Percentiles rank a stretch among this genome's conserved stretches.
phyloP scores from a whole-genome alignment of 768 basidiomycete genomes.

The Melanogaster broomeanus region DNA sequence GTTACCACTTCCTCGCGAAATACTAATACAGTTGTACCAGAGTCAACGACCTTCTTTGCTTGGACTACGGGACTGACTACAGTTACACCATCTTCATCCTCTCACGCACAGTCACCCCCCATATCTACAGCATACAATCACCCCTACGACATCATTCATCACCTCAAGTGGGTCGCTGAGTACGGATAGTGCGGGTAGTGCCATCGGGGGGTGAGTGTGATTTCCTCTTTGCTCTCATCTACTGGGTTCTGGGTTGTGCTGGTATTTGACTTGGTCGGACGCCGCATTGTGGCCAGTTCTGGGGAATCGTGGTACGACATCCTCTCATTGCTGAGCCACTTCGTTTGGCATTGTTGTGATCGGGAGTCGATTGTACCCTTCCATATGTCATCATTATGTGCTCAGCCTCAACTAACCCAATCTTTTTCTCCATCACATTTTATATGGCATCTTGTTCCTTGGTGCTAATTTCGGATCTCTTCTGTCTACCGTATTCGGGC shows the following conservation, averaged over 20 bases:
- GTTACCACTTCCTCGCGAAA: background rate
- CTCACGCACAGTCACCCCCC: background rate
- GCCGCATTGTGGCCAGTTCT: background rate
- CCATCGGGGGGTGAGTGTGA: conserved; percentile 15
- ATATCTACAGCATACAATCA: conserved; percentile 23
- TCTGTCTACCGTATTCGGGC: background rate
- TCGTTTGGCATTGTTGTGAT: no score
- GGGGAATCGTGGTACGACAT: background rate
- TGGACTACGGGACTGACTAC: conserved; percentile 14
- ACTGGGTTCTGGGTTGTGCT: background rate
- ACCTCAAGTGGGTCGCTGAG: conserved; percentile 26
- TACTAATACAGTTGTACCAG: background rate
- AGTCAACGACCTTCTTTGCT: conserved; percentile 14
- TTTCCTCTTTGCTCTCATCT: background rate
- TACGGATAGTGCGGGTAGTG: conserved; percentile 11
- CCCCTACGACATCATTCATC: conserved; percentile 19
- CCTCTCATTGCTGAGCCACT: no score
- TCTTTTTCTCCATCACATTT: conserved; percentile 15
- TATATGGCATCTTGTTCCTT: conserved; percentile 8
- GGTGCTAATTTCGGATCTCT: conserved; percentile 8
- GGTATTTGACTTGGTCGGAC: background rate
- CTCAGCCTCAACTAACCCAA: conserved; percentile 15
- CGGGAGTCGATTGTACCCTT: no score
- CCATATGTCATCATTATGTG: conserved; percentile 16
- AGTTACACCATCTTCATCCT: background rate